Evolutionary conservation across 164 flowering plant genomes (phyloP).

Genomic region (Annona cherimola): DNA sequence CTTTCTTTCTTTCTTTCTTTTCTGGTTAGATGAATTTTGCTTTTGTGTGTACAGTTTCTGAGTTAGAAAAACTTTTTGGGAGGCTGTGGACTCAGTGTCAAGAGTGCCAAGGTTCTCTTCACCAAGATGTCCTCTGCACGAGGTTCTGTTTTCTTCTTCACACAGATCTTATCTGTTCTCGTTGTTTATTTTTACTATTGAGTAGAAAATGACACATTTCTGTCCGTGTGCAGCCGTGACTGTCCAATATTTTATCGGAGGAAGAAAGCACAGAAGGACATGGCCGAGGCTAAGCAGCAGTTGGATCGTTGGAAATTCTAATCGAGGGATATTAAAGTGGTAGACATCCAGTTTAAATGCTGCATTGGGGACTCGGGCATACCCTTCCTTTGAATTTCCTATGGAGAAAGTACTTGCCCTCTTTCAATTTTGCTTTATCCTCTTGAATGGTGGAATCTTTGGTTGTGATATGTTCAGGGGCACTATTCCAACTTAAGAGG

Average conservation of each 20-base stretch:
- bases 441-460: background rate
- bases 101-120: conserved; percentile 99
- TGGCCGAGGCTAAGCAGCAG: conserved; percentile 87
- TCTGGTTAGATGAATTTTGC: background rate
- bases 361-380: background rate
- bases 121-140: conserved; percentile 97
- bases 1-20: too few relatives aligned
- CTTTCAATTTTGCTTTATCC: background rate
- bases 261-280: conserved; percentile 96
- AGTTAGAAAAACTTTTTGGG: conserved; percentile 81
- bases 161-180: background rate
- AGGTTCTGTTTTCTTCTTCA: conserved; percentile 41
- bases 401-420: background rate
- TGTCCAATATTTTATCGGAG: conserved; percentile 98
- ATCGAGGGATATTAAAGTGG: background rate
- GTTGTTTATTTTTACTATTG: background rate
- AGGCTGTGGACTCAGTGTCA: conserved; percentile 99
- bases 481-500: background rate
- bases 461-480: background rate
- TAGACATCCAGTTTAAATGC: background rate
- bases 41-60: conserved; percentile 50
- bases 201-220: background rate
- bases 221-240: conserved; percentile 65
- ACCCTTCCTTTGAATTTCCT: background rate
- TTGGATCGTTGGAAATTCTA: conserved; percentile 85